These are phyloP conservation scores for Cladosporium colombiae DNA, from an alignment of 2,329 filamentous ascomycete genomes.

Conservation along the genomic window DNA sequence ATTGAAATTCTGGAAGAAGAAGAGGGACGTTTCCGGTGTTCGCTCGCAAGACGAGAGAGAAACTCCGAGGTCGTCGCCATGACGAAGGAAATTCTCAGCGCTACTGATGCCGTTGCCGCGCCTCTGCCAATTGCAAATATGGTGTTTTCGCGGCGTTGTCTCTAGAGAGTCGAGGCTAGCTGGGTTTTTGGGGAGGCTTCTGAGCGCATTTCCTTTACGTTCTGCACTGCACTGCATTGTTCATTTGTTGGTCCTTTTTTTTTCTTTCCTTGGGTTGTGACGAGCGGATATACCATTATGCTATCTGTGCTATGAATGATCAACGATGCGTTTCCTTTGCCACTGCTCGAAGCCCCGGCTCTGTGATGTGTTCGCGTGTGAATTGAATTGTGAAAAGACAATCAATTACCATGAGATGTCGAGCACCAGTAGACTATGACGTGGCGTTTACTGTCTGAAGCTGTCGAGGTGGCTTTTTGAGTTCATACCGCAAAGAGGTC, in stretches of 20 bases:
- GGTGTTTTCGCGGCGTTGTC: conserved; percentile 8
- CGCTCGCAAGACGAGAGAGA: conserved; percentile 1
- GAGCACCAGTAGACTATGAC: background rate
- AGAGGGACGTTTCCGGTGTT: conserved; percentile 25
- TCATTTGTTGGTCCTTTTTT: background rate
- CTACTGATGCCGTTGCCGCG: background rate
- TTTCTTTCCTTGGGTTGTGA: conserved; percentile 12
- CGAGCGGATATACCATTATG: conserved; percentile 21
- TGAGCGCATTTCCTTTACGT: background rate
- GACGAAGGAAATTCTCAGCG: background rate
- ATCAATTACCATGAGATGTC: background rate
- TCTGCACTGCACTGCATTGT: conserved; percentile 4
- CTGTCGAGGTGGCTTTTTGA: background rate
- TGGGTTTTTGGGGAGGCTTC: background rate
- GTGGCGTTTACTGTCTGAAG: background rate
- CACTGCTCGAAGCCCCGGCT: background rate
- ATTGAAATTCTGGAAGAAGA: conserved; percentile 41
- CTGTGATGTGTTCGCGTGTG: background rate
- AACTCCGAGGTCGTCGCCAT: conserved; percentile 9
- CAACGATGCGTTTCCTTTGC: conserved; percentile 16
- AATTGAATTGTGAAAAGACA: background rate
- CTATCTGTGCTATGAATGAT: conserved; percentile 21
- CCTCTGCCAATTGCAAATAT: conserved; percentile 1
- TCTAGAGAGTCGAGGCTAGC: background rate
- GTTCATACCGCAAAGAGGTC: conserved; percentile 5